phyloP scores from a whole-genome alignment of 2,329 filamentous ascomycete genomes.

The Talaromyces sp. region DNA sequence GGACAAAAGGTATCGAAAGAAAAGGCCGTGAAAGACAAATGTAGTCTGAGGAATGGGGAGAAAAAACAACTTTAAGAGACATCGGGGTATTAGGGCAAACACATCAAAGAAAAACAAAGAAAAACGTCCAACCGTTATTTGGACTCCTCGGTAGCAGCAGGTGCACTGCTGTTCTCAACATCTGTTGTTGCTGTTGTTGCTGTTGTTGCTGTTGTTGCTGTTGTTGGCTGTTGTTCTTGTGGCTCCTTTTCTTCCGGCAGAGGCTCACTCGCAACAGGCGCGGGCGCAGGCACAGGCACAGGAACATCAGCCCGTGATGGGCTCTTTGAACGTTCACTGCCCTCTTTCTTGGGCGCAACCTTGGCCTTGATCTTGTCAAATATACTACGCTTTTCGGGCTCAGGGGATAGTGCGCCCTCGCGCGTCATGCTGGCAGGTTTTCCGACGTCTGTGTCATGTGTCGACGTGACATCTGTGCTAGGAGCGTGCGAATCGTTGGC shows the following conservation, averaged over 20 bases:
- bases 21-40: neutral
- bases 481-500: constrained; percentile 39
- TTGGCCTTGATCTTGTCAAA: constrained; percentile 63
- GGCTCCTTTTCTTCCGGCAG: neutral
- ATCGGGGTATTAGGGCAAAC: neutral
- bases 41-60: neutral
- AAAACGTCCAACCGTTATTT: neutral
- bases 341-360: constrained; percentile 49
- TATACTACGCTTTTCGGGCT: constrained; percentile 54
- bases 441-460: constrained; percentile 34
- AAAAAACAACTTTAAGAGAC: neutral
- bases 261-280: neutral
- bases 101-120: neutral
- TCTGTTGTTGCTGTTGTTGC: neutral
- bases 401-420: constrained; percentile 22
- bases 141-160: neutral
- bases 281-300: neutral
- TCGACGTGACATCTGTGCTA: constrained; percentile 31
- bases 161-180: neutral
- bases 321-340: constrained; percentile 50
- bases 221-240: neutral
- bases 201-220: neutral
- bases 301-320: constrained; percentile 33
- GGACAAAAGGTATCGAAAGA: neutral
- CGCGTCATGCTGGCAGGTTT: constrained; percentile 20